A percentile compares a stretch with the other conserved stretches of the same genome.
phyloP scores from a whole-genome alignment of 75 land plant genomes.

The Pinus tabuliformis region DNA sequence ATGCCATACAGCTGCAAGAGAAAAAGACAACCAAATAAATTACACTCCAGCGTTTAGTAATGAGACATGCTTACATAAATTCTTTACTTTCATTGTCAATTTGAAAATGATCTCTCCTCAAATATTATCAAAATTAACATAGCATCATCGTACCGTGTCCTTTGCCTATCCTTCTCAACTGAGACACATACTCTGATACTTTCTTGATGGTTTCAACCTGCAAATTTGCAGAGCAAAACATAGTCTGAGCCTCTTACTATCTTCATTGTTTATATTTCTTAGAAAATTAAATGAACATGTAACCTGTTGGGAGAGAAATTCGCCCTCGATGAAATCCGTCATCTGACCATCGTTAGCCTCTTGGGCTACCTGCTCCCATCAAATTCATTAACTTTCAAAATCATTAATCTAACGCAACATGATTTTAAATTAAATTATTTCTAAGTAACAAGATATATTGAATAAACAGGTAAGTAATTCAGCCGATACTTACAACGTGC shows the following conservation, averaged over 20 bases:
- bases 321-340: conserved; percentile 78
- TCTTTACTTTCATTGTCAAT: no score
- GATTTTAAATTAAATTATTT: neutral
- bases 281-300: neutral
- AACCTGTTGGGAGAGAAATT: conserved; percentile 80
- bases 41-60: no score
- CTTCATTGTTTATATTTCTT: no score
- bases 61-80: no score
- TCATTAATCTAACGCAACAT: neutral
- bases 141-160: conserved; percentile 72
- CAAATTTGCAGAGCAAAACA: neutral
- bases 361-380: conserved; percentile 45
- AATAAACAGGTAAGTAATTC: neutral
- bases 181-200: conserved; percentile 83
- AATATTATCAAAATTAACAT: neutral
- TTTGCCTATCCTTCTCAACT: conserved; percentile 88
- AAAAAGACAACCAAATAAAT: no score
- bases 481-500: conserved; percentile 48
- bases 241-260: neutral
- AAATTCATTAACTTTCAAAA: neutral
- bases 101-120: no score
- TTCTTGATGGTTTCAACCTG: conserved; percentile 91
- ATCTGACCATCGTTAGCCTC: conserved; percentile 49
- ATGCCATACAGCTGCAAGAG: conserved; percentile 63
- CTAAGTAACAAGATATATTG: neutral